These are phyloP conservation scores for Geranium brycei DNA, from an alignment of 345 rosid genomes.

Conservation along the genomic window DNA sequence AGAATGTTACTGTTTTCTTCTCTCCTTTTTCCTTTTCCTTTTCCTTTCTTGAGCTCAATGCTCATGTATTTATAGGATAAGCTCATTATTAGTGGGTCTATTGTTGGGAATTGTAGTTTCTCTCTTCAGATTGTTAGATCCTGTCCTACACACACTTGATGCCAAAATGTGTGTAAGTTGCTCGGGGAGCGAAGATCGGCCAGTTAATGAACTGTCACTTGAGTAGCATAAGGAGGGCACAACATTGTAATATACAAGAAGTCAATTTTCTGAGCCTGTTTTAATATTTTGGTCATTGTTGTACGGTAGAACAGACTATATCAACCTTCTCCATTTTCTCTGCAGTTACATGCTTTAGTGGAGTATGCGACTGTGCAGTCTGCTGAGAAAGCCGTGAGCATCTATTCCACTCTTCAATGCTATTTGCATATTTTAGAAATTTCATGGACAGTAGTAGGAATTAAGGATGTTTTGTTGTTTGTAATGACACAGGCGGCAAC, in stretches of 20 bases:
- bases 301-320: neutral
- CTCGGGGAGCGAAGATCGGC: too few relatives aligned
- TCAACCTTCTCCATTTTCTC: constrained; percentile 7
- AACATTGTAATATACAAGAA: neutral
- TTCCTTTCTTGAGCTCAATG: too few relatives aligned
- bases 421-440: constrained; percentile 1
- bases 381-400: constrained; percentile 85
- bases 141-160: too few relatives aligned
- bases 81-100: too few relatives aligned
- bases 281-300: neutral
- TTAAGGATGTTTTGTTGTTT: constrained; percentile 3
- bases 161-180: too few relatives aligned
- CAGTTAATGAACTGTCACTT: too few relatives aligned
- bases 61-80: too few relatives aligned
- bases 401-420: constrained; percentile 1
- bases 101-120: too few relatives aligned
- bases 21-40: too few relatives aligned
- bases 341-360: constrained; percentile 74
- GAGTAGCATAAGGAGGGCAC: too few relatives aligned
- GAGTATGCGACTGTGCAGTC: constrained; percentile 74
- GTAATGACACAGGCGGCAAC: constrained; percentile 50
- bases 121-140: too few relatives aligned
- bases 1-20: too few relatives aligned
- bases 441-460: neutral
- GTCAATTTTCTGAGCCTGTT: neutral